phyloP scores from a whole-genome alignment of 305 asterid species.

The Solanum chacoense region DNA sequence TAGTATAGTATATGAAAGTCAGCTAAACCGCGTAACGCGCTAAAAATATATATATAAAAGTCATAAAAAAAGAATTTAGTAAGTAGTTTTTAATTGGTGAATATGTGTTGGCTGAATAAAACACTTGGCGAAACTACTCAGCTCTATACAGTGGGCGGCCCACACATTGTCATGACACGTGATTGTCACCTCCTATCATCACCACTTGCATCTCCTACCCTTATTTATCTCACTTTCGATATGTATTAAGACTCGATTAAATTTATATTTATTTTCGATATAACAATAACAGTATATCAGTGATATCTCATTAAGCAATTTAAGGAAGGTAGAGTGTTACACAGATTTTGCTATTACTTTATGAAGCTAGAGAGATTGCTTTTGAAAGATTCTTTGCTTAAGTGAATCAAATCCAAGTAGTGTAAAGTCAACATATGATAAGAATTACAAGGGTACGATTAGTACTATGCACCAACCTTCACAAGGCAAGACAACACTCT shows the following conservation, averaged over 20 bases:
- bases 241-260: not conserved
- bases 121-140: not conserved
- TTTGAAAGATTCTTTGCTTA: fast-evolving
- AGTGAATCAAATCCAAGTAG: not conserved
- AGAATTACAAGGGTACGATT: not conserved
- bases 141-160: not conserved
- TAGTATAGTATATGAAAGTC: not conserved
- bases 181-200: not conserved
- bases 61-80: too few species aligned
- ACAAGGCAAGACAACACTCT: not conserved
- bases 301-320: not conserved
- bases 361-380: too few species aligned
- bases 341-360: fast-evolving
- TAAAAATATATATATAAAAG: not conserved
- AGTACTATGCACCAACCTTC: not conserved
- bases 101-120: not conserved
- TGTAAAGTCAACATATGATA: not conserved
- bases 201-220: not conserved
- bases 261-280: too few species aligned
- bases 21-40: conserved; percentile 27
- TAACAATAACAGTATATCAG: too few species aligned
- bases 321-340: too few species aligned
- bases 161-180: not conserved
- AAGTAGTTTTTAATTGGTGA: not conserved
- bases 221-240: not conserved